Evolutionary conservation across 495 filamentous ascomycete genomes (phyloP).

Genomic region (Hypoxylon intermedium): DNA sequence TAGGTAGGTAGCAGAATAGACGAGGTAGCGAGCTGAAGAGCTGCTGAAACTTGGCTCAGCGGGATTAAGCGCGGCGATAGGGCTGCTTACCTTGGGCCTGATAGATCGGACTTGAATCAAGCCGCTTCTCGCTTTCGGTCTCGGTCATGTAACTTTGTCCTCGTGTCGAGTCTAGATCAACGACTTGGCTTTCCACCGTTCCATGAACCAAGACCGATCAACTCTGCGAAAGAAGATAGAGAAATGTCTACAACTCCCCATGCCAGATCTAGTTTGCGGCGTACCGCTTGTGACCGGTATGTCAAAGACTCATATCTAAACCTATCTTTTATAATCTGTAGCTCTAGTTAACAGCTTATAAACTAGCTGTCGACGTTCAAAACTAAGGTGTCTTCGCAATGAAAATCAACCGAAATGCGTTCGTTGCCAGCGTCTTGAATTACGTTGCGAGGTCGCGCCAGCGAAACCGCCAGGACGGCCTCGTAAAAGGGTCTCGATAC

Average conservation of each 20-base stretch:
- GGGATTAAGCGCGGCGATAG: conserved; percentile 9
- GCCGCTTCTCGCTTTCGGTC: no score
- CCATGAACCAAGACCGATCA: background rate
- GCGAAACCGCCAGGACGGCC: conserved; percentile 30
- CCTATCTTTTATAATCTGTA: background rate
- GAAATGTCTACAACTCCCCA: conserved; percentile 14
- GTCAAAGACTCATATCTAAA: background rate
- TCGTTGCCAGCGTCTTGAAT: conserved; percentile 29
- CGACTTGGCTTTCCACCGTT: no score
- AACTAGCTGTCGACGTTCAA: conserved; percentile 26
- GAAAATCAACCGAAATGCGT: conserved; percentile 25
- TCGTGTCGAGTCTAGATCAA: no score
- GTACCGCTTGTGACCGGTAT: conserved; percentile 34
- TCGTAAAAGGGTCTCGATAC: conserved; percentile 9
- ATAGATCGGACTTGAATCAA: conserved; percentile 13
- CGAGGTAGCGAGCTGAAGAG: no score
- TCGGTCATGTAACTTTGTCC: no score
- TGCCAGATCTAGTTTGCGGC: conserved; percentile 26
- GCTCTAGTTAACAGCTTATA: conserved; percentile 2
- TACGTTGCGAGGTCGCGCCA: conserved; percentile 29
- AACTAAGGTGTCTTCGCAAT: conserved; percentile 28
- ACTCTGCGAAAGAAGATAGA: background rate
- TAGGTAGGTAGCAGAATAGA: no score
- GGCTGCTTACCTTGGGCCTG: no score
- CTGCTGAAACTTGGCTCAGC: conserved; percentile 19